Conservation (phyloP, 306 rosid genomes). For the Lagenaria siceraria region DNA sequence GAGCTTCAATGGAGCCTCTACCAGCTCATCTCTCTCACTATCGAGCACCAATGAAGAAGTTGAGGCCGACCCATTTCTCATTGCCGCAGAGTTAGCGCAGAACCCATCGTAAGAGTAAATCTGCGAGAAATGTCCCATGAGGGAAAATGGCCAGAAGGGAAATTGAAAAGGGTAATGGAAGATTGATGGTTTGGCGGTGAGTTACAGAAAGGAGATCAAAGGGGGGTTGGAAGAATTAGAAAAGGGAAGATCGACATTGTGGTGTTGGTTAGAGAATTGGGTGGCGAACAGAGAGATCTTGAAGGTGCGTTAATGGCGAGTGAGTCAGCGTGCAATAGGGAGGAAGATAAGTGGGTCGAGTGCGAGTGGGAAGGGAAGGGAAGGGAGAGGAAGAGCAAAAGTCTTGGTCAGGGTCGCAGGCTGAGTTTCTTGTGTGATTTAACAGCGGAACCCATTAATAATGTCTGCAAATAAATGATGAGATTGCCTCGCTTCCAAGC, state of each 20-base stretch:
- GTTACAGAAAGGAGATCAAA: background rate
- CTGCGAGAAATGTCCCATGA: background rate
- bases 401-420: background rate
- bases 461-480: background rate
- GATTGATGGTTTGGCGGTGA: background rate
- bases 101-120: constrained; percentile 22
- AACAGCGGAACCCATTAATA: background rate
- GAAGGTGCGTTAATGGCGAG: background rate
- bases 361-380: background rate
- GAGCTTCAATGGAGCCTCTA: constrained; percentile 37
- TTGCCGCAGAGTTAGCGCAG: constrained; percentile 13
- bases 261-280: background rate
- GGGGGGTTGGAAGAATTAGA: background rate
- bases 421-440: background rate
- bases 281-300: constrained; percentile 1
- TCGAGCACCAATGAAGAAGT: constrained; percentile 52
- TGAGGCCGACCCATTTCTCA: constrained; percentile 34
- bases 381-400: background rate
- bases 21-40: constrained; percentile 42
- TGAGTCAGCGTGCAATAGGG: constrained; percentile 6
- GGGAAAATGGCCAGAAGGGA: background rate
- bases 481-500: background rate
- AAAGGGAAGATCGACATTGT: background rate
- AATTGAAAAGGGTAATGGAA: background rate
- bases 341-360: background rate